Base-by-base conservation (phyloP, 352 stramenopile genomes). In the Globisporangium spiculum region DNA sequence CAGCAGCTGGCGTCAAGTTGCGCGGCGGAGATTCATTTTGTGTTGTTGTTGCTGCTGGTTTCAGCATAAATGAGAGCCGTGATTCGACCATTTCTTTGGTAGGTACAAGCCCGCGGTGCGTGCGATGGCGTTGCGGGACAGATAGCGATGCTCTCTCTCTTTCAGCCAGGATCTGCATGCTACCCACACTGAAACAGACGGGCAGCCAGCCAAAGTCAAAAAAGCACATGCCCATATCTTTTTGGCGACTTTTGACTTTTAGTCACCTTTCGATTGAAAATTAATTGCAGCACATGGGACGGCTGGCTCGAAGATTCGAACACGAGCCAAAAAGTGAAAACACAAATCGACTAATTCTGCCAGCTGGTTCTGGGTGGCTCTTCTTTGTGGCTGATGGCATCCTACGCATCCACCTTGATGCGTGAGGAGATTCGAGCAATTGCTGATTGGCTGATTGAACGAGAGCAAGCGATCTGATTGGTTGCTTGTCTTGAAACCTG, bases 321-420 rank as follows among this genome's bases (percentile, higher is more conserved):
- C 24, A 14, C n/a, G 14, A 18, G 52, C 52, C 5, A 26, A 30
- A 26, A 30, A 30, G 53, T 38, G 53, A 60, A 26, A 44, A 27
- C 54, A 60, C 27, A n/a, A 60, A 41, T 60, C 54, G 54, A 60
- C 54, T 60, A 60, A 60, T 60, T n/a, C 54, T 44, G 54, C 54
- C 54, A 60, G 27, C n/a, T 44, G 54, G 8, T 60, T 30, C 6
- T 20, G 26, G 27, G 1, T 12, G 10, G 34, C 26, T 30, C 27
- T 16, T 38, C 16, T 60, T 27, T 60, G 26, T 44, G 53, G 24
- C 22, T 18, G 22, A 22, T 16, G 18, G 26, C 27, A 6, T 26
- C 20, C 10, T 3, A 24, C 54, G 0, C 54, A 60, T 60, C 54
- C 22, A 24, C 27, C 54, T 5, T 38, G 12, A 26, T 24, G 38